Base-by-base conservation (phyloP, 2,329 filamentous ascomycete genomes). In the Laburnicola sp. region DNA sequence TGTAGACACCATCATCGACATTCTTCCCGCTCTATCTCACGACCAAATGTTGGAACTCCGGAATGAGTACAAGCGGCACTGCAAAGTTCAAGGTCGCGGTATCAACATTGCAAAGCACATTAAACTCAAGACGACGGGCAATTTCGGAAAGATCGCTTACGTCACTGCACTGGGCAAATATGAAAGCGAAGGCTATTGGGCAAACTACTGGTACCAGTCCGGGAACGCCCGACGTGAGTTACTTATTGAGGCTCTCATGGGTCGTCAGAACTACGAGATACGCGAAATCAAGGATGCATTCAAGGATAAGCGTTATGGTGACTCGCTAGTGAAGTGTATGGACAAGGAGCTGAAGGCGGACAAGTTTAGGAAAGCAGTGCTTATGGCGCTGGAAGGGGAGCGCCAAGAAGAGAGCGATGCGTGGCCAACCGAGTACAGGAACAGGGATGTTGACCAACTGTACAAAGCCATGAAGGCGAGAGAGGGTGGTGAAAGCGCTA, bases 171-270 rank as follows among this genome's bases (percentile, higher is more conserved):
- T 97, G 0, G 94, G 94, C 7, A 82, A 83, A 45, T 97, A 91
- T 86, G 94, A 97, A 75, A 87, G 86, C 61, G 94, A 99, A 72
- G 90, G 91, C 0, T 96, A 96, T 79, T 99, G 94, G 92, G 91
- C 93, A 53, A 97, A 97, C 72, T 96, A 91, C 74, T 97, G 91
- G 86, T 97, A 97, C 75, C 93, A 97, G 69, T 86, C 87, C 32
- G 88, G 93, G 72, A 89, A 87, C 64, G 89, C 86, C 6, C 83
- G 91, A 2, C 85, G 92, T 4, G 93, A 97, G 73, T 80, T 99
- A 31, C 82, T 99, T 46, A 97, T 97, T 63, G 94, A 99, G 74
- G 85, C 86, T 4, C 81, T 99, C 21, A 96, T 97, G 85, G 94
- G 94, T 0, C 85, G 92, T 4, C 85, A 86, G 26, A 97, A 97